Evolutionary conservation across 2,329 filamentous ascomycete genomes (phyloP).

Genomic region (Arachnomyces sp.): DNA sequence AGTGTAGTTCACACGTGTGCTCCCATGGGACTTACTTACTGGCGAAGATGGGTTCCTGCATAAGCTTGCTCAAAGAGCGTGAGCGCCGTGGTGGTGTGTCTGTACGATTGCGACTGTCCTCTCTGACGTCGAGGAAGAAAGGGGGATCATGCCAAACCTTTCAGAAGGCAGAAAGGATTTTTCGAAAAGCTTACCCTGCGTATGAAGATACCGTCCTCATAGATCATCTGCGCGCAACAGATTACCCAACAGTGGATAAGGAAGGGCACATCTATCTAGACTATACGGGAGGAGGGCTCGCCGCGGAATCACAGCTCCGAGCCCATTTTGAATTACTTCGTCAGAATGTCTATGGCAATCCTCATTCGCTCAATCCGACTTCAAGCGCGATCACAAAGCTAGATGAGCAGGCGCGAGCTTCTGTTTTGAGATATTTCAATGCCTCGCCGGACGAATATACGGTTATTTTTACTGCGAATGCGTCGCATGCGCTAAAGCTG

Average conservation of each 20-base stretch:
- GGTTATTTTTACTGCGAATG: constrained; percentile 55
- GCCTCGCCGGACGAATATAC: constrained; percentile 54
- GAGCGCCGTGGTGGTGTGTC: too few relatives aligned
- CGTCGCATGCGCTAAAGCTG: constrained; percentile 56
- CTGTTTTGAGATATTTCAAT: constrained; percentile 51
- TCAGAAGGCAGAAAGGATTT: constrained; percentile 6
- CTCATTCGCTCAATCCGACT: constrained; percentile 57
- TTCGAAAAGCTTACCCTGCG: constrained; percentile 5
- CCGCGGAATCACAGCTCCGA: constrained; percentile 8
- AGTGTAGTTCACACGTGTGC: too few relatives aligned
- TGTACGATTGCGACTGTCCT: too few relatives aligned
- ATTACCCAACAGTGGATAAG: constrained; percentile 7
- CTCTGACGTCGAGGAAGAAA: too few relatives aligned
- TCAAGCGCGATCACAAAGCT: constrained; percentile 51
- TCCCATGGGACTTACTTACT: too few relatives aligned
- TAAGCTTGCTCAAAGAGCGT: too few relatives aligned
- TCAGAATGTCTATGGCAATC: constrained; percentile 58
- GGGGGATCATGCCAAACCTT: too few relatives aligned
- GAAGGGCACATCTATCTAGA: constrained; percentile 9
- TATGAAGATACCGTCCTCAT: constrained; percentile 5
- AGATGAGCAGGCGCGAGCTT: constrained; percentile 50
- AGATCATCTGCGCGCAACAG: constrained; percentile 7
- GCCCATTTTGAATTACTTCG: constrained; percentile 14
- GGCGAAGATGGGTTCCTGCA: too few relatives aligned
- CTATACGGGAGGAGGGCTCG: constrained; percentile 9